Evolutionary conservation across 2,329 filamentous ascomycete species (phyloP), one percentile per base, ranked within the genome.

Genomic region (Phialophora chinensis): DNA sequence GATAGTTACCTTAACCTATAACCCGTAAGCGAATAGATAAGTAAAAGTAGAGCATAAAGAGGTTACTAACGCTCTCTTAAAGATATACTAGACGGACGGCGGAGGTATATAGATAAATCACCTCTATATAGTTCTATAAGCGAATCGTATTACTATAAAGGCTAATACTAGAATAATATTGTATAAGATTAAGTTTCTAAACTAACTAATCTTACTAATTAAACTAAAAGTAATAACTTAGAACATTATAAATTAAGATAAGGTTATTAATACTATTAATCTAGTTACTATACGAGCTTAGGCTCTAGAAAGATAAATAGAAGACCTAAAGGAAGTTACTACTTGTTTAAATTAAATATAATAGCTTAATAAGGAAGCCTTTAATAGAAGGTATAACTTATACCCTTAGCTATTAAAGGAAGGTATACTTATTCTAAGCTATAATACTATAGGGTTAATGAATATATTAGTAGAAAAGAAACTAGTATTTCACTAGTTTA

Each of bases 401-500:
- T 47, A 59, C 8, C 12, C 4, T 1, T 7, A 47, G n/a, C 35
- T 29, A 27, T 59, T 59, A 17, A 20, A 59, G n/a, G 12, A 47
- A 47, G 20, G n/a, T 11, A 17, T 27, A 7, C 12, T 59, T 17
- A 12, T 47, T 4, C n/a, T 59, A 27, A 59, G 56, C n/a, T 29
- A 59, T 38, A 38, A 59, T 44, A 59, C 23, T 29, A 17, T 27
- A 44, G 25, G 20, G 5, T 59, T n/a, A 8, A 59, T 59, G n/a
- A 29, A 59, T 47, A 58, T 58, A 47, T 58, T 20, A 14, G 5
- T n/a, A 14, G 23, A 58, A 11, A 58, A 58, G 35, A 58, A 59
- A 20, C 29, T 59, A 44, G 56, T 17, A 14, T 59, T 59, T 31
- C 27, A n/a, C 11, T 59, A n/a, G 12, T 59, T 59, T 47, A 20